Conservation (phyloP, 345 rosid species). For the Corchorus olitorius region DNA sequence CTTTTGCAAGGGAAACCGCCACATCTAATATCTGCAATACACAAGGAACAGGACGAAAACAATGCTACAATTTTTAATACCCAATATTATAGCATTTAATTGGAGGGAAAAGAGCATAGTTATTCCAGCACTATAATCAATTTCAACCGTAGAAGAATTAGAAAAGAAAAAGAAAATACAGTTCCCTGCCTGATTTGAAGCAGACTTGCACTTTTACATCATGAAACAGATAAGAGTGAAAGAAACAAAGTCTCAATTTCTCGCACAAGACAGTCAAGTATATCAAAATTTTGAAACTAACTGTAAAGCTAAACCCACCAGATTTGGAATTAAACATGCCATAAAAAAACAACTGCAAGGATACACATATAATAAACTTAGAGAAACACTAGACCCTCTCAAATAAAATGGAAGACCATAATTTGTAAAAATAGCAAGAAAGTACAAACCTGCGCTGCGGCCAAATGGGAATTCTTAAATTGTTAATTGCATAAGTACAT, state of each 20-base stretch:
- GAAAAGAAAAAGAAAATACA: neutral
- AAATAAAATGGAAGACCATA: neutral
- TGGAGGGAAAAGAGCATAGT: neutral
- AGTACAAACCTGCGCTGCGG: neutral
- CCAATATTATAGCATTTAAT: neutral
- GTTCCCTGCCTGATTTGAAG: neutral
- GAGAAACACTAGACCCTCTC: neutral
- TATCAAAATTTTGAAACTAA: too few species aligned
- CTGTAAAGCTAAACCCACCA: too few species aligned
- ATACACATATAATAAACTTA: too few species aligned
- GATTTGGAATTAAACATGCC: too few species aligned
- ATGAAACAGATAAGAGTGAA: neutral
- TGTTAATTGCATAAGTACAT: neutral
- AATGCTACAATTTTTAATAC: neutral
- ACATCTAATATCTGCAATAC: conserved; percentile 61
- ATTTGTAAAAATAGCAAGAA: neutral
- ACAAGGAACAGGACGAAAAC: neutral
- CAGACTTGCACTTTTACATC: neutral
- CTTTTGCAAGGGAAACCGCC: conserved; percentile 92
- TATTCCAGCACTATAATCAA: neutral
- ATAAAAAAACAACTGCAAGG: too few species aligned
- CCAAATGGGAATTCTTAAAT: neutral
- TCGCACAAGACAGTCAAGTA: too few species aligned
- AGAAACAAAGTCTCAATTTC: neutral
- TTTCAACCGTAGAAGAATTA: neutral